phyloP scores from a whole-genome alignment of 306 rosid genomes.

The Prunus mume region DNA sequence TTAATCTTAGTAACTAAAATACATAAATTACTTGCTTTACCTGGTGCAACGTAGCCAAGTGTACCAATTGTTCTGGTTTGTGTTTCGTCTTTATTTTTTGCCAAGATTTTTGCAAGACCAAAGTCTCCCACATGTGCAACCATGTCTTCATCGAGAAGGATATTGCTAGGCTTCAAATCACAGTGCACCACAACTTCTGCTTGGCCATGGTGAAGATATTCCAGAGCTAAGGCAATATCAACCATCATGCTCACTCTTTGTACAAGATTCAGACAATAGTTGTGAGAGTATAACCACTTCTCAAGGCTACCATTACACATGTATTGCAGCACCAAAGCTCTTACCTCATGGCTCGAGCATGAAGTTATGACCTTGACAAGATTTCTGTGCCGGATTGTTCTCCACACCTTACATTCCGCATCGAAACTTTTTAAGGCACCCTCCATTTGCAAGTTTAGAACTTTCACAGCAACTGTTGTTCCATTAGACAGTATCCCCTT shows the following conservation, averaged over 20 bases:
- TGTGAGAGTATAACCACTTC: background rate
- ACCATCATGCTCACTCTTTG: background rate
- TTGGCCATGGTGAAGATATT: too few species aligned
- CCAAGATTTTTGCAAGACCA: too few species aligned
- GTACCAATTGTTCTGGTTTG: too few species aligned
- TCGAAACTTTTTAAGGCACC: conserved; percentile 5
- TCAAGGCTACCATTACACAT: background rate
- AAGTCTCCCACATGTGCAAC: too few species aligned
- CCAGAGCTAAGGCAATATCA: background rate
- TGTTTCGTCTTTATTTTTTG: too few species aligned
- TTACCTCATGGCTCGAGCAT: background rate
- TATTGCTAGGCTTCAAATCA: too few species aligned
- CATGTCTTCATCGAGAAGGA: too few species aligned
- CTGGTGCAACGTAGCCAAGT: too few species aligned
- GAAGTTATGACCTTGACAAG: conserved; percentile 11
- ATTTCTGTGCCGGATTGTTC: conserved; percentile 17
- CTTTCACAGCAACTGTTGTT: conserved; percentile 14
- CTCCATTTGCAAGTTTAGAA: conserved; percentile 18
- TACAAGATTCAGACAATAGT: background rate
- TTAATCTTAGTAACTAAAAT: too few species aligned
- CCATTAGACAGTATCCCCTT: conserved; percentile 16
- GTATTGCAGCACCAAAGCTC: background rate
- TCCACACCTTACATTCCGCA: conserved; percentile 2
- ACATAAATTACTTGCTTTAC: too few species aligned
- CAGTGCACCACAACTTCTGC: too few species aligned